These are phyloP conservation scores for Solanum gandarillasii DNA, from an alignment of 257 asterid genomes.

Conservation along the genomic window DNA sequence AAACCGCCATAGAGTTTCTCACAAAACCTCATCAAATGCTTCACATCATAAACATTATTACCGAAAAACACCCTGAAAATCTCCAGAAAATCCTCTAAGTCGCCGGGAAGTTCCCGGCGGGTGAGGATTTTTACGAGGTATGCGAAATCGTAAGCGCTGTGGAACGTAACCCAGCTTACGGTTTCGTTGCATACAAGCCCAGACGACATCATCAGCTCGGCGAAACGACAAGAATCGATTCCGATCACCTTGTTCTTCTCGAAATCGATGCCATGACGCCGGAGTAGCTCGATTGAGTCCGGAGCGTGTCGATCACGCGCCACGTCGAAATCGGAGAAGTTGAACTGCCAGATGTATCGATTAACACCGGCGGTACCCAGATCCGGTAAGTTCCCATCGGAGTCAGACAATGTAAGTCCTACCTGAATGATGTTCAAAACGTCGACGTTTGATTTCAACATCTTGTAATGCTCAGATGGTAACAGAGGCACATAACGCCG, in stretches of 20 bases:
- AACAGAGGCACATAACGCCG: constrained; percentile 9
- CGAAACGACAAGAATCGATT: constrained; percentile 42
- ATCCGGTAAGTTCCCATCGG: constrained; percentile 57
- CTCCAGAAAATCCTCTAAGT: constrained; percentile 31
- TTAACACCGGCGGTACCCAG: constrained; percentile 22
- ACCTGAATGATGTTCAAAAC: constrained; percentile 52
- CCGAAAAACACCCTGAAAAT: constrained; percentile 41
- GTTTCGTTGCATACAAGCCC: constrained; percentile 47
- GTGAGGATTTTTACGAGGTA: constrained; percentile 54
- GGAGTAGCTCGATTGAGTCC: constrained; percentile 47
- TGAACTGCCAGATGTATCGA: constrained; percentile 69
- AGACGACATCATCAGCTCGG: constrained; percentile 50
- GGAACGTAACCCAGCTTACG: constrained; percentile 67
- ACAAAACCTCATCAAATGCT: constrained; percentile 50
- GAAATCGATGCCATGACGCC: constrained; percentile 44
- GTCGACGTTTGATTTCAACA: constrained; percentile 66
- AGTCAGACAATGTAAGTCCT: constrained; percentile 64
- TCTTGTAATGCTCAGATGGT: constrained; percentile 43
- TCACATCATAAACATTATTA: constrained; percentile 45
- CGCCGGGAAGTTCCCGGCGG: constrained; percentile 42
- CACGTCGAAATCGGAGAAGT: constrained; percentile 59
- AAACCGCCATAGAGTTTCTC: constrained; percentile 48
- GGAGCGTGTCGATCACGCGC: constrained; percentile 57
- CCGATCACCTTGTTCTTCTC: constrained; percentile 33
- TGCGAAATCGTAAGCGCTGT: constrained; percentile 71